Base-by-base conservation (phyloP, 352 stramenopile genomes). In the Phytophthora megakarya region DNA sequence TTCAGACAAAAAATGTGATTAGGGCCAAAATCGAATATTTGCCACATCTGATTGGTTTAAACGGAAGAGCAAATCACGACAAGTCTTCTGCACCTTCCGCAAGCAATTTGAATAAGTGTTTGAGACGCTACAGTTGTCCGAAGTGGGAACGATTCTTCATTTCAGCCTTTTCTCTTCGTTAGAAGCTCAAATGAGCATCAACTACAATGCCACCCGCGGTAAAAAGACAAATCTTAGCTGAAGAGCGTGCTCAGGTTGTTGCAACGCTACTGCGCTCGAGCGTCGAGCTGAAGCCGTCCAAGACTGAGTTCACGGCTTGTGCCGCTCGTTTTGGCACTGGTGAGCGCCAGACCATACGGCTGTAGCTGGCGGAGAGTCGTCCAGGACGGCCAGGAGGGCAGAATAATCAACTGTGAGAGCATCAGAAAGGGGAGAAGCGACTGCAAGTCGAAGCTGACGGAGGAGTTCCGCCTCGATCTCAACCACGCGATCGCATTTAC, bases 401-500 rank as follows among this genome's bases (percentile, higher is more conserved):
- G 23, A 10, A 19, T 22, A 6, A 45, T 56, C 22, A 56, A 45
- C 19, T 56, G 37, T 35, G 48, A 46, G 7, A 56, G 48, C 35
- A 15, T 21, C 10, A 44, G 48, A 22, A 56, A 56, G 33, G 33
- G 48, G 8, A 19, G 35, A 11, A 56, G 48, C 21, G 48, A 22
- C 33, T 28, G 35, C 48, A 56, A 56, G 35, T 26, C 48, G 22
- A 18, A 35, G 3, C 10, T 56, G 33, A 46, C 48, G 21, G 48
- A 44, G 21, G 35, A 56, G 37, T 56, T 46, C 35, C 48, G 22
- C 6, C 35, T 33, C 22, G 48, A 56, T 15, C 48, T 56, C 5
- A 56, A 37, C 48, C 48, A 56, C 23, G 48, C 40, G 40, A 45
- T 61, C 39, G 40, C 42, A 45, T 28, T 44, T 45, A 44, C 39